These are phyloP conservation scores for Botryotinia calthae DNA, from an alignment of 2,329 filamentous ascomycete genomes.

Conservation along the genomic window DNA sequence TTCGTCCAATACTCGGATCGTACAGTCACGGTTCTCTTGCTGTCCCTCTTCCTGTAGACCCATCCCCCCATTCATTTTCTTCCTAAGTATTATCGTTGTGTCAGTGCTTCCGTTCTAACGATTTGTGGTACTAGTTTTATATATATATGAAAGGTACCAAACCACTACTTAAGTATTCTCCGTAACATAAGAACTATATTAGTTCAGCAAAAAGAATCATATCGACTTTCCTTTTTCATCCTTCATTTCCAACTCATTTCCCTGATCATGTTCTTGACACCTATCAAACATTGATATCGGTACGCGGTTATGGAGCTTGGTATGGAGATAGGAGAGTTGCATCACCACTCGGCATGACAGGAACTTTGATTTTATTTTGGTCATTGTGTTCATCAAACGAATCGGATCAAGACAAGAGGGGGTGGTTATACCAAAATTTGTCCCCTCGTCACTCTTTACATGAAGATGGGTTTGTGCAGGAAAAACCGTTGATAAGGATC, in stretches of 20 bases:
- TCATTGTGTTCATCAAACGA: not conserved
- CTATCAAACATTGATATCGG: not conserved
- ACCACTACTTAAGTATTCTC: not conserved
- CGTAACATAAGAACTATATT: not conserved
- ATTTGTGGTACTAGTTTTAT: not conserved
- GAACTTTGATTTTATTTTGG: not conserved
- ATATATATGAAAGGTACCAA: not conserved
- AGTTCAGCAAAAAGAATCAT: not conserved
- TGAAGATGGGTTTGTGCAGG: not conserved
- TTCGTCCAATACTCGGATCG: not conserved
- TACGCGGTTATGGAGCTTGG: not conserved
- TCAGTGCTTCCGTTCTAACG: slow-evolving; percentile 4
- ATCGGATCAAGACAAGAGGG: slow-evolving; percentile 9
- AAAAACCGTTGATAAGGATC: slow-evolving; percentile 15
- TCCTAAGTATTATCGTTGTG: slow-evolving; percentile 11
- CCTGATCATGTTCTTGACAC: not conserved
- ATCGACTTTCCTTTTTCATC: slow-evolving; percentile 5
- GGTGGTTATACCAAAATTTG: not conserved
- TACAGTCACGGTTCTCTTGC: slow-evolving; percentile 9
- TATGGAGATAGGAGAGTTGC: not conserved
- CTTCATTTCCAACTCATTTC: slow-evolving; percentile 11
- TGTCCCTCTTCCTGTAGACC: slow-evolving; percentile 1
- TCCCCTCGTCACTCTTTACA: not conserved
- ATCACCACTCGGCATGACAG: not conserved
- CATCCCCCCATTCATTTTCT: not conserved